phyloP scores from a whole-genome alignment of 2,329 filamentous ascomycete genomes.

The Pseudogymnoascus sp. region DNA sequence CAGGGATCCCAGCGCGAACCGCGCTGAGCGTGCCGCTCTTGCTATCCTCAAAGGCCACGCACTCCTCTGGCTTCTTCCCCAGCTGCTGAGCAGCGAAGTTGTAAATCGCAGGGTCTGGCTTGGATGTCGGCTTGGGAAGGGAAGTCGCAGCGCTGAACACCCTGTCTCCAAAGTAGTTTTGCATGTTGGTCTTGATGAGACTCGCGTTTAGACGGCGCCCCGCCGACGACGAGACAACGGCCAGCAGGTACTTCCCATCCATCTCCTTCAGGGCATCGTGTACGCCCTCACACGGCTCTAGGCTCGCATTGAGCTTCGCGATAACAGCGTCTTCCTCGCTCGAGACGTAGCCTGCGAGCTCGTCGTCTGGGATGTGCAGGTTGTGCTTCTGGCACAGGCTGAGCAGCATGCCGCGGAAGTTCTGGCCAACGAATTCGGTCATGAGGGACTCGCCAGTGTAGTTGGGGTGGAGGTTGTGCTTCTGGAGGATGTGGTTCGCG shows the following conservation, averaged over 20 bases:
- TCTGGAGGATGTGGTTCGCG: conserved; percentile 74
- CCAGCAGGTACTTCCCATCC: conserved; percentile 59
- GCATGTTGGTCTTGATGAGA: conserved; percentile 70
- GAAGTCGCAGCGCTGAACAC: conserved; percentile 79
- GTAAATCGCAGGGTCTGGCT: conserved; percentile 88
- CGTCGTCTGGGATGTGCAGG: conserved; percentile 60
- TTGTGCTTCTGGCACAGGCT: conserved; percentile 68
- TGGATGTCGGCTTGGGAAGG: conserved; percentile 71
- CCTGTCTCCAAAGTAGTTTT: conserved; percentile 71
- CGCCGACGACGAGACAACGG: conserved; percentile 76
- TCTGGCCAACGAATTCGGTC: conserved; percentile 82
- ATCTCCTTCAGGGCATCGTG: conserved; percentile 61
- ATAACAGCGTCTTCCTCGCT: conserved; percentile 80
- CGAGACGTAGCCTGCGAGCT: conserved; percentile 66
- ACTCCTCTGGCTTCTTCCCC: conserved; percentile 63
- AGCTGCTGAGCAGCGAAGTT: conserved; percentile 67
- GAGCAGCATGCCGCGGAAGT: conserved; percentile 86
- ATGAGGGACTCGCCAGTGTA: conserved; percentile 77
- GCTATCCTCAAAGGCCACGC: conserved; percentile 80
- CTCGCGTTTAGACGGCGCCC: conserved; percentile 70
- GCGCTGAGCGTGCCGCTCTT: conserved; percentile 75
- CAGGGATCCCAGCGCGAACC: conserved; percentile 68
- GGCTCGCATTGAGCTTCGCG: conserved; percentile 63
- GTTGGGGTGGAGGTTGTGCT: conserved; percentile 53
- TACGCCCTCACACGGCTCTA: conserved; percentile 61